Base-by-base conservation (phyloP, 2,329 filamentous ascomycete genomes). In the Thielaviopsis musarum region DNA sequence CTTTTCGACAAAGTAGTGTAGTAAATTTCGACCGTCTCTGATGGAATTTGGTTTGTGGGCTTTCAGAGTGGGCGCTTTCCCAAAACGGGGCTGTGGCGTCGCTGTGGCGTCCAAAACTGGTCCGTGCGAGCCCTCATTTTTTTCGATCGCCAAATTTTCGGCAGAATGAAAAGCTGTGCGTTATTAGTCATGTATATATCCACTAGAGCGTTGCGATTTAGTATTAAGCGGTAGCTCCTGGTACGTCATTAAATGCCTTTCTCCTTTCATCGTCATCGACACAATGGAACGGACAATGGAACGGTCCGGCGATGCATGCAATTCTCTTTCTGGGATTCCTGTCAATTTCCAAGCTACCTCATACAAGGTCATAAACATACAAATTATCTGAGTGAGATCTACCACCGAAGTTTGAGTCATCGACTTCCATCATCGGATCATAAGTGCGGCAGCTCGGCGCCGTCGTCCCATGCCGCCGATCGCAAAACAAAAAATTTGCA, bases 41-140 rank as follows among this genome's bases (percentile, higher is more conserved):
- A 70, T 68, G 70, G 71, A 72, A 73, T 70, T 71, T 67, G 68
- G 67, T 72, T 73, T 74, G 72, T 74, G 72, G 71, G 72, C 67
- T 68, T 66, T 66, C 71, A 71, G 70, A 70, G 71, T 71, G 68
- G 66, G 66, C 66, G 65, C 66, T 65, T 67, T 64, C 63, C 67
- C 67, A 66, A 65, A 69, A 71, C 66, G 62, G 66, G 60, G 62
- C 52, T 65, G 65, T 66, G 68, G 66, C 65, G 52, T 48, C 48
- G 10, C n/a, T 12, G 60, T 59, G 60, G 60, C 60, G 51, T 38
- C 52, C 5, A 7, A 17, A 62, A 30, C 34, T 62, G 60, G 60
- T 62, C 60, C 57, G 60, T 61, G 60, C 60, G 48, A 56, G 60
- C 60, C 60, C 60, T 61, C 56, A 59, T 59, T 61, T 61, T 58